Conservation (phyloP, 2,329 filamentous ascomycete genomes). For the Colletotrichum graminicola region DNA sequence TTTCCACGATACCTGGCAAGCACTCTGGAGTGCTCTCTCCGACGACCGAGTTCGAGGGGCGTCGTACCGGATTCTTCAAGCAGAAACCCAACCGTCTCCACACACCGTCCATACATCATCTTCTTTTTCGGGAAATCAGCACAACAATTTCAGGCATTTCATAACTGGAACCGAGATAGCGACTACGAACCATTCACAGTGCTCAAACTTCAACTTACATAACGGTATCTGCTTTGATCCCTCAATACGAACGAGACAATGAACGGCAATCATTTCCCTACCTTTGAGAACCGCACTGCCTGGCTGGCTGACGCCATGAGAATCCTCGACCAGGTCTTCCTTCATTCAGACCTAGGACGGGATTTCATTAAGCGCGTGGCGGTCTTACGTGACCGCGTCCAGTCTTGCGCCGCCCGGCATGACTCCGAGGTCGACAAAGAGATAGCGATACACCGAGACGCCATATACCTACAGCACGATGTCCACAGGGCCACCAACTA, state of each 20-base stretch:
- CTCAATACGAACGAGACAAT: background rate
- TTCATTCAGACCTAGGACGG: background rate
- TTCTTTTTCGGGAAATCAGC: background rate
- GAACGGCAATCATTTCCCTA: background rate
- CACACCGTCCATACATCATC: background rate
- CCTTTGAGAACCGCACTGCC: background rate
- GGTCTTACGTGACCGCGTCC: background rate
- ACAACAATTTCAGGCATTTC: background rate
- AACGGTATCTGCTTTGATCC: background rate
- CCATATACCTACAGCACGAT: background rate
- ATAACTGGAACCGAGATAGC: no score
- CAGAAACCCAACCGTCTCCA: background rate
- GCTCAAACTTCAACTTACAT: background rate
- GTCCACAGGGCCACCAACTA: background rate
- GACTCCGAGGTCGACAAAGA: background rate
- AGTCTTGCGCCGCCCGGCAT: background rate
- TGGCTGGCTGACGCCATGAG: background rate
- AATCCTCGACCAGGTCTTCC: background rate
- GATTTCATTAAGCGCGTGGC: background rate
- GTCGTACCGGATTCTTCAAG: background rate
- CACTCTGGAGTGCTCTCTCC: background rate
- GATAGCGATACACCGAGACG: background rate
- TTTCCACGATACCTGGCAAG: background rate
- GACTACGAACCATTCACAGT: no score
- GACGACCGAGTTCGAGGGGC: background rate